Conservation (phyloP, 2,329 filamentous ascomycete genomes). For the Dactylellina cionopaga region DNA sequence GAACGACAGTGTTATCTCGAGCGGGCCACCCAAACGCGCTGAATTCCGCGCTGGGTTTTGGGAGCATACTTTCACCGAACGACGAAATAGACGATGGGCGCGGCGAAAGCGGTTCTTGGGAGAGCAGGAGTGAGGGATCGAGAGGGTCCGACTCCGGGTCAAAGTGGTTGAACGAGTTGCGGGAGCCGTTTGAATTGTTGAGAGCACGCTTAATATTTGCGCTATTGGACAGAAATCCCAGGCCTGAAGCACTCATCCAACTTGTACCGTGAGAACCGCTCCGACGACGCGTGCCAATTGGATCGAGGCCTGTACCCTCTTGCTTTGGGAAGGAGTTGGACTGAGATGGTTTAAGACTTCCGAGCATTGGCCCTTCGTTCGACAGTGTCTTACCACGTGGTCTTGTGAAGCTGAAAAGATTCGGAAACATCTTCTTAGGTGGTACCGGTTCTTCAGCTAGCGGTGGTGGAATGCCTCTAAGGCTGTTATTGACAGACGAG, state of each 20-base stretch:
- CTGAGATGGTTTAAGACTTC: conserved; percentile 75
- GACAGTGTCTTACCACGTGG: conserved; percentile 70
- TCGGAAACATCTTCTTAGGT: conserved; percentile 53
- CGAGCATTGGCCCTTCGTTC: conserved; percentile 72
- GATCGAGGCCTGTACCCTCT: conserved; percentile 60
- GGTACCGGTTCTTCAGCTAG: conserved; percentile 43
- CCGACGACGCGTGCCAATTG: conserved; percentile 61
- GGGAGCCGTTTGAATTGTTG: conserved; percentile 53
- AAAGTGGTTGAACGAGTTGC: conserved; percentile 64
- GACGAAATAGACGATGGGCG: conserved; percentile 57
- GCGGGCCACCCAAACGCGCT: conserved; percentile 57
- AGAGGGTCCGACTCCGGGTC: conserved; percentile 57
- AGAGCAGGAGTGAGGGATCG: conserved; percentile 55
- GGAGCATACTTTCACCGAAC: conserved; percentile 55
- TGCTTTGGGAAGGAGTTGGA: conserved; percentile 78
- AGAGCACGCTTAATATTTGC: conserved; percentile 54
- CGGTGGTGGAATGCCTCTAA: conserved; percentile 41
- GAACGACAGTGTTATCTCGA: conserved; percentile 21
- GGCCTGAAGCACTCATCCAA: conserved; percentile 63
- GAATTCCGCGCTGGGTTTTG: conserved; percentile 56
- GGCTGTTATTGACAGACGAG: conserved; percentile 52
- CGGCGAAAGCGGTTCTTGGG: conserved; percentile 55
- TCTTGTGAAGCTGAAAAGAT: conserved; percentile 60
- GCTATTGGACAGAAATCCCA: conserved; percentile 60
- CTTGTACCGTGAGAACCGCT: conserved; percentile 58